phyloP scores from a whole-genome alignment of 345 rosid genomes.

The Kernera saxatilis region DNA sequence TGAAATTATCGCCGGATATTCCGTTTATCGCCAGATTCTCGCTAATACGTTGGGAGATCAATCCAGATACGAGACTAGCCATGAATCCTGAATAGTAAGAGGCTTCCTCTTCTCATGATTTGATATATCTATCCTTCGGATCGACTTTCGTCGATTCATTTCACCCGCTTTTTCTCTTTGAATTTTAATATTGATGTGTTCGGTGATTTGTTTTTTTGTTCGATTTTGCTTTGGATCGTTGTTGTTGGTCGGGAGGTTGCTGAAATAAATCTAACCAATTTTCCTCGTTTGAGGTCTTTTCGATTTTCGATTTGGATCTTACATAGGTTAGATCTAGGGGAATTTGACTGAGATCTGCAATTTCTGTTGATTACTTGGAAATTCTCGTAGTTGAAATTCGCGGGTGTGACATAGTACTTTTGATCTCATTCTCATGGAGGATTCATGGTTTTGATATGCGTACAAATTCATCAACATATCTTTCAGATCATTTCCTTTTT shows the following conservation, averaged over 20 bases:
- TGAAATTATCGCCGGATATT: constrained; percentile 5
- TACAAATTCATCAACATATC: not conserved
- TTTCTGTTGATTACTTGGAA: not conserved
- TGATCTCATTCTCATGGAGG: not conserved
- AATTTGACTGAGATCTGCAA: constrained; percentile 4
- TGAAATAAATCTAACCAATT: not conserved
- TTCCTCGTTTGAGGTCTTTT: not conserved
- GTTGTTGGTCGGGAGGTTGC: not conserved
- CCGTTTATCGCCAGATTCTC: not conserved
- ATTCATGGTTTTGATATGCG: not conserved
- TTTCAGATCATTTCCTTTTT: not conserved
- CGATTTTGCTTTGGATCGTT: not conserved
- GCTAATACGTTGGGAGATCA: constrained; percentile 4
- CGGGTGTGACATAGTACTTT: not conserved
- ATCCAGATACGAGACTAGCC: not conserved
- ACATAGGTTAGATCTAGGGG: constrained; percentile 7
- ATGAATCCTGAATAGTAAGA: constrained; percentile 40
- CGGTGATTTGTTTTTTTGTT: constrained; percentile 3
- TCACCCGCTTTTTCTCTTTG: not conserved
- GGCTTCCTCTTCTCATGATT: not conserved
- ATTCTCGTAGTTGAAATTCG: not conserved
- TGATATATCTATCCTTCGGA: not conserved
- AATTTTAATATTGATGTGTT: not conserved
- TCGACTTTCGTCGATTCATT: not conserved
- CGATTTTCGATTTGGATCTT: constrained; percentile 13